A percentile compares a stretch with the other conserved stretches of the same genome.
phyloP scores from a whole-genome alignment of 2,329 filamentous ascomycete species.

The Aphanoascus verrucosus region DNA sequence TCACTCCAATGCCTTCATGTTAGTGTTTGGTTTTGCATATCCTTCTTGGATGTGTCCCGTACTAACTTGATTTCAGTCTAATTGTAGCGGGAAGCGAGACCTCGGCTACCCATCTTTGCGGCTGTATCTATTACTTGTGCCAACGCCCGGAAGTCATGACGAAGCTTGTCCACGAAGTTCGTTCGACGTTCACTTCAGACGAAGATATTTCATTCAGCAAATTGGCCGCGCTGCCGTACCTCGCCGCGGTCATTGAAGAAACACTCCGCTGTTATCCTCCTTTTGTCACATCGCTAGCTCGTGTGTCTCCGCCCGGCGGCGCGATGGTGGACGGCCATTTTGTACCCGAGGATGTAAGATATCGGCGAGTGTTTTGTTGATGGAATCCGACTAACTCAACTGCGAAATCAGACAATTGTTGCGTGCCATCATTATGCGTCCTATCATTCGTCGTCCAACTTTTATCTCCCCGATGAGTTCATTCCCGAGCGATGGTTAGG shows the following conservation, averaged over 20 bases:
- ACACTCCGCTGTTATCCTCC: constrained; percentile 20
- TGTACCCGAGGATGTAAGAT: constrained; percentile 15
- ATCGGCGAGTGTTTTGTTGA: not conserved
- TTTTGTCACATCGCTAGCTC: constrained; percentile 16
- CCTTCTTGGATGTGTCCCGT: not conserved
- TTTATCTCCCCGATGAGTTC: constrained; percentile 17
- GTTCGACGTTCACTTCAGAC: constrained; percentile 10
- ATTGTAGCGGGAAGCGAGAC: constrained; percentile 40
- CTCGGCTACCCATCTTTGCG: constrained; percentile 33
- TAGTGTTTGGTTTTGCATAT: constrained; percentile 19
- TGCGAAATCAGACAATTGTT: constrained; percentile 5
- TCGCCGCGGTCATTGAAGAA: constrained; percentile 20
- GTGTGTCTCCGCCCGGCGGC: constrained; percentile 4
- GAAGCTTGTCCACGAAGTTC: constrained; percentile 11
- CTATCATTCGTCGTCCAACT: constrained; percentile 16
- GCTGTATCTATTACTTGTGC: constrained; percentile 29
- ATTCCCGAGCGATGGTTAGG: constrained; percentile 19
- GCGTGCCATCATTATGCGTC: constrained; percentile 17
- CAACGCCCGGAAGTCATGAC: constrained; percentile 18
- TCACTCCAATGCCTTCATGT: constrained; percentile 23
- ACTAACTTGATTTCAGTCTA: not conserved
- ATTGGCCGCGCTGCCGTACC: constrained; percentile 14
- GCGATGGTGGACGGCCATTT: constrained; percentile 16
- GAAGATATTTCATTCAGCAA: constrained; percentile 11
- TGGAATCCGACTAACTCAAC: not conserved